Evolutionary conservation across 495 filamentous ascomycete genomes (phyloP), one percentile per base, ranked within the genome.

Genomic region (Parmelia sp.): DNA sequence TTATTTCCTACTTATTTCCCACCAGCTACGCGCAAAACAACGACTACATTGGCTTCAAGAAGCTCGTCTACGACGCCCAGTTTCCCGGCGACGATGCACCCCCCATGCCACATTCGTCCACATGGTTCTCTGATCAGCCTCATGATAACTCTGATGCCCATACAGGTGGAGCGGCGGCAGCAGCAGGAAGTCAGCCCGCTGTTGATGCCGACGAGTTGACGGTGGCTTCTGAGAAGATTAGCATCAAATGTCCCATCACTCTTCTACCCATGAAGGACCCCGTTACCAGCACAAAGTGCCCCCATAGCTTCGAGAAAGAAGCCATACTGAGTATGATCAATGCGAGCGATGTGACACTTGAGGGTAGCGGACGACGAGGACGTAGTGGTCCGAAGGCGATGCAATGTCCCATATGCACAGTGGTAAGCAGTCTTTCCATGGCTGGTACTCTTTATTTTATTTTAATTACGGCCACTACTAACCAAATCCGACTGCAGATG

Each of bases 191-290:
- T 45, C 31, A 61, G 7, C 65, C 69, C 25, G 80, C 74, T 0
- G 78, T 80, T 4, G 79, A 78, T 19, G 88, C 90, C 55, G 90
- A 94, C 29, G 91, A 96, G 37, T 77, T 96, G 58, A 83, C 85
- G 11, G 85, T 96, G 55, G 80, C 84, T 62, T 77, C 85, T 60
- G 88, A 88, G 68, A 82, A 80, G 23, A 80, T 88, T 66, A 88
- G 85, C 64, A 81, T 90, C 58, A 88, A 86, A 71, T 96, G 92
- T 69, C 90, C 90, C 0, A 71, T 96, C n/a, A 92, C 92, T 2
- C 79, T 96, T 49, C 79, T 80, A 44, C 72, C 80, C n/a, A 90
- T 90, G 78, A 76, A 77, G 33, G 84, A 93, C 56, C 92, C 92
- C 0, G 76, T 82, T 3, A 92, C 83, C n/a, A 91, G 84, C 73